Evolutionary conservation across 2,329 filamentous ascomycete genomes (phyloP), one percentile per base, ranked within the genome.

Genomic region (Diaporthe australafricana): DNA sequence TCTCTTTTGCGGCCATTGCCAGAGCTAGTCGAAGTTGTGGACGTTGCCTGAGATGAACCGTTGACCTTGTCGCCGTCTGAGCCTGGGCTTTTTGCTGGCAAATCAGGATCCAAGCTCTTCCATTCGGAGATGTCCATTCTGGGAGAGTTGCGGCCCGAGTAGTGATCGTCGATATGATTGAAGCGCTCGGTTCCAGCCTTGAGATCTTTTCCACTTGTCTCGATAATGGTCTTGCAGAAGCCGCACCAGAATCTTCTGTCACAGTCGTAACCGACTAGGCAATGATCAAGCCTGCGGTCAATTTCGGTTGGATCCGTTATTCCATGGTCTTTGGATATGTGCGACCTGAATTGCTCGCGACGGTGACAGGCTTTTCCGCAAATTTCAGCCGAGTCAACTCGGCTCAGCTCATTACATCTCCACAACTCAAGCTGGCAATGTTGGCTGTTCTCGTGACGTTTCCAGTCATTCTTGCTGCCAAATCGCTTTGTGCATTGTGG

Each of bases 381-480:
- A 3, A 75, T 74, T 2, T 80, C 77, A 12, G 74, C 75, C 53
- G 74, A 35, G 3, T 68, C 50, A 32, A 45, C 48, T 7, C 27
- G 53, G 5, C 68, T 25, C 60, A 35, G 60, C 62, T 87, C 80
- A 38, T 88, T 84, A 78, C 95, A 98, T 38, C 88, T 89, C 91
- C 93, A 98, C 60, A 87, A 87, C 77, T 95, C 92, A 7, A 88
- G 80, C 72, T 92, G 89, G 73, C 89, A 90, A 79, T 98, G 95
- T 77, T 96, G 93, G 20, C 89, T 90, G 75, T 90, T 92, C 78
- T 98, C 96, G 77, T 98, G 95, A 1, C 95, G 90, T 79, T 97
- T 97, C 95, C 90, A 98, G 81, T 98, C 95, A 72, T 94, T 95
- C 79, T 98, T 97, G 80, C 93, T 95, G n/a, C 95, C 95, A 76